Evolutionary conservation across 2,329 filamentous ascomycete genomes (phyloP), one percentile per base, ranked within the genome.

Genomic region (Exophiala alcalophila): DNA sequence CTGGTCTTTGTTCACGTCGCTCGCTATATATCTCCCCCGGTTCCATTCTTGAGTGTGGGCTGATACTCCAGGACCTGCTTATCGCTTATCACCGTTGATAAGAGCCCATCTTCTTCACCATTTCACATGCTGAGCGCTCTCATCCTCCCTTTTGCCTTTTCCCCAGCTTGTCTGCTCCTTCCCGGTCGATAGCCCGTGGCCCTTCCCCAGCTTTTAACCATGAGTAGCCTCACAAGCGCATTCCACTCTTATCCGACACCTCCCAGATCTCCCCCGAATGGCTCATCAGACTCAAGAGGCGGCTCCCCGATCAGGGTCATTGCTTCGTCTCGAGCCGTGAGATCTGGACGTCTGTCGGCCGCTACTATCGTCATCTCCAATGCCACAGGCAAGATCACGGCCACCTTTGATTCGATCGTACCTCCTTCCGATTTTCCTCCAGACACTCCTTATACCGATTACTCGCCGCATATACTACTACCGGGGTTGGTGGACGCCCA

Each of bases 401-500:
- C 82, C 2, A 77, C 95, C 49, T 78, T 83, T 52, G 78, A 84
- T 42, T 76, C 78, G 18, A 74, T 96, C 36, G 73, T 94, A n/a
- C 85, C 88, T 1, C 62, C 69, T n/a, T 77, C 78, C 4, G 76
- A 80, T 28, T 96, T 97, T 63, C 84, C 89, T 1, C 60, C 74
- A 0, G 80, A 78, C 26, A 81, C 83, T 5, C 72, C 74, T 4
- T 97, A 97, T 65, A 76, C 79, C 55, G 83, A 98, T 71, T 82
- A 95, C 68, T 87, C 85, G 15, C 88, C 91, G 8, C 78, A 83
- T 65, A 76, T 97, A 32, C 72, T 98, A 26, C 75, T 97, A 23
- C 92, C 92, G 0, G 92, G 92, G 14, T 74, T 98, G 20, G 91
- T 98, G 12, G 92, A 98, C 64, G 91, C 92, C 24, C 92, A 98